Conservation (phyloP, 2,329 filamentous ascomycete species). For the Trichoderma guizhouense region DNA sequence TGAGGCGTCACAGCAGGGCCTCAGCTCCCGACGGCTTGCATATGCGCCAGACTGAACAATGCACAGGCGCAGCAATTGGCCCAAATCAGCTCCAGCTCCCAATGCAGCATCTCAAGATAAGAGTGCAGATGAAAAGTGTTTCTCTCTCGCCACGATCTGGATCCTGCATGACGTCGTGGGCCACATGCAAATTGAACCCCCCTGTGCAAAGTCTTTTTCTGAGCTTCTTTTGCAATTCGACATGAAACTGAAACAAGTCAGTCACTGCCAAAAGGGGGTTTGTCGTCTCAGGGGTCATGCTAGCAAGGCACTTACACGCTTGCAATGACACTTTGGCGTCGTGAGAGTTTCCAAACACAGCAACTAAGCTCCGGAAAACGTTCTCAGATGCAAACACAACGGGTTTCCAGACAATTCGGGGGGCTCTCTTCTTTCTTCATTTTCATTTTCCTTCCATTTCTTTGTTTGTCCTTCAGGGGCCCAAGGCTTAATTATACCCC, state of each 20-base stretch:
- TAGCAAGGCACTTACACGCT: neutral
- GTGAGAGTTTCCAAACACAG: neutral
- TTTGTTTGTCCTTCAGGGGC: neutral
- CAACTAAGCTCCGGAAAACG: neutral
- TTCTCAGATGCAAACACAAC: neutral
- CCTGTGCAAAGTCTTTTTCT: neutral
- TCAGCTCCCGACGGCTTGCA: neutral
- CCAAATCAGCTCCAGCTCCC: neutral
- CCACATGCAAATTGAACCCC: neutral
- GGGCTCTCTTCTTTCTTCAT: neutral
- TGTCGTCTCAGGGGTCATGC: neutral
- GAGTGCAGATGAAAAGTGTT: neutral
- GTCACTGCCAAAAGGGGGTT: neutral
- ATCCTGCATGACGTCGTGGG: neutral
- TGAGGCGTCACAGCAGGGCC: neutral
- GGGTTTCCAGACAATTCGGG: neutral
- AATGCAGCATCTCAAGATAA: neutral
- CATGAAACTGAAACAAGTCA: neutral
- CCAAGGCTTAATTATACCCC: neutral
- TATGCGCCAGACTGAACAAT: neutral
- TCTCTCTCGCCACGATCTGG: neutral
- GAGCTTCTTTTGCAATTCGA: neutral
- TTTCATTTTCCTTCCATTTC: neutral
- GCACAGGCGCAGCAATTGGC: neutral
- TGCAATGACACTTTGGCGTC: neutral